Evolutionary conservation across 2,329 filamentous ascomycete genomes (phyloP).

Genomic region (Botrytis pseudocinerea): DNA sequence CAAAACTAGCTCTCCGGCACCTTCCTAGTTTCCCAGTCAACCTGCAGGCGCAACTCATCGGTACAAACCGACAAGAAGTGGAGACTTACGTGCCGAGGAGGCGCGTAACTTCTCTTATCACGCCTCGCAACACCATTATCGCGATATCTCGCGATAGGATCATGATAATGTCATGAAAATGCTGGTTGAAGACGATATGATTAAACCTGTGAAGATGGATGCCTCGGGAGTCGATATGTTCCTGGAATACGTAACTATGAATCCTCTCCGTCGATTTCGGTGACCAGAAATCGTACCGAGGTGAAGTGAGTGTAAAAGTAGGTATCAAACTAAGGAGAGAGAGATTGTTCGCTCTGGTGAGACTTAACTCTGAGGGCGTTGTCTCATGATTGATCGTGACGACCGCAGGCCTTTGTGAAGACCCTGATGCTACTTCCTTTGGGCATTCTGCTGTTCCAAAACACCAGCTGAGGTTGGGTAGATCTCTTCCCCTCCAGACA

Average conservation of each 20-base stretch:
- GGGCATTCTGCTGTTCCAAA: neutral
- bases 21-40: neutral
- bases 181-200: neutral
- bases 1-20: neutral
- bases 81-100: neutral
- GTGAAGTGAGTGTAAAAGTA: neutral
- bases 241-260: neutral
- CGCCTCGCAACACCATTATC: neutral
- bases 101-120: neutral
- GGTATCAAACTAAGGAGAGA: neutral
- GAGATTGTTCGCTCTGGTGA: neutral
- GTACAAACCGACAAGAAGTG: slow-evolving; percentile 5
- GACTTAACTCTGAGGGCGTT: neutral
- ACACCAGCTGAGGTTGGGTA: neutral
- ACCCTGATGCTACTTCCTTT: neutral
- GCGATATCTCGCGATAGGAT: neutral
- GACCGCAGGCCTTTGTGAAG: neutral
- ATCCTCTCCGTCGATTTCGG: neutral
- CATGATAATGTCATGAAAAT: neutral
- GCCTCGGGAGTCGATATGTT: neutral
- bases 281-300: neutral
- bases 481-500: neutral
- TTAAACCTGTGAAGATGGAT: neutral
- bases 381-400: neutral
- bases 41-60: neutral